Evolutionary conservation across 148 eudicot genomes (phyloP), one percentile per base, ranked within the genome.

Genomic region (Fagopyrum esculentum): DNA sequence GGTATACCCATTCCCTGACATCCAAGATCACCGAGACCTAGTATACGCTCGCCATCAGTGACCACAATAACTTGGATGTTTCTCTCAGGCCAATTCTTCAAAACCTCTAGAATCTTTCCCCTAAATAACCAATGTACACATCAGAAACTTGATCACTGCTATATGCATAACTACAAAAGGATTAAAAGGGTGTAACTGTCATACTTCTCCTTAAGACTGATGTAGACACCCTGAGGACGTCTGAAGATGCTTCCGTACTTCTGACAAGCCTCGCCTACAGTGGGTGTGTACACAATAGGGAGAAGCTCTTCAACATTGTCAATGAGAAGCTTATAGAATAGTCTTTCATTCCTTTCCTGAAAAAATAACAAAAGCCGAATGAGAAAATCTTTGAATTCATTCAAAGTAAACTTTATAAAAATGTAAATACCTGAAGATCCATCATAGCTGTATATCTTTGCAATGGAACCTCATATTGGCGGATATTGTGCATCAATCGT

Each of bases 1-100:
- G 98, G 98, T 74, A 94, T 94, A 54, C 98, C 98, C 98, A 94
- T 94, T 51, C 98, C 98, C 97, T 93, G 83, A 77, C 97, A 92
- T 61, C 98, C 98, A 49, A 89, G 98, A 80, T 95, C 98, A 19
- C 98, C 98, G 17, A 95, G 87, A 66, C 98, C 98, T 55, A 95
- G 84, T 70, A 93, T 93, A 66, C 98, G 91, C 81, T 93, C 98
- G 17, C 98, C 98, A 69, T 93, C 98, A 68, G 98, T 94, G n/a
- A 94, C 98, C 6, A 94, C 97, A 26, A 94, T 91, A 44, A 92
- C 98, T 84, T 95, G 96, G 72, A 95, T 83, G 73, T 71, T 77
- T 84, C 81, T 95, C 76, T 89, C 97, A 45, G 92, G 96, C 98
- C 98, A 95, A 78, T 95, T 95, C 77, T 81, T 95, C 85, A 95